Evolutionary conservation across 768 basidiomycete genomes (phyloP).

Genomic region (Trametes cingulata): DNA sequence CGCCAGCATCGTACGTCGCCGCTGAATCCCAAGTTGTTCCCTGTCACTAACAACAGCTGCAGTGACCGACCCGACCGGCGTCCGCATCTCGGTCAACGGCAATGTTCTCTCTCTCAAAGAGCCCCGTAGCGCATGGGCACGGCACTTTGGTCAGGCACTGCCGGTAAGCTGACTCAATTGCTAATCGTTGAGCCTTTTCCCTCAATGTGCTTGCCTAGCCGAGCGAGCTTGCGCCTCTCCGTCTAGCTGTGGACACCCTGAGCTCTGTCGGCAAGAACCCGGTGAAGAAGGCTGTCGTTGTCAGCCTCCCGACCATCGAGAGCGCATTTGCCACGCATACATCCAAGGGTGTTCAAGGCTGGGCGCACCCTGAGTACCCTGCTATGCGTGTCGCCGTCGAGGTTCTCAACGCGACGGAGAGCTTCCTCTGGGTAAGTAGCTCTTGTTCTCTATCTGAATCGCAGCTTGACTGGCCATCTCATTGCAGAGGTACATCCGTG

Average conservation of each 20-base stretch:
- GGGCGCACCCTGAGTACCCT: slow-evolving; percentile 79
- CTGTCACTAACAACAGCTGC: background rate
- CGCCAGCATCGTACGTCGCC: slow-evolving; percentile 59
- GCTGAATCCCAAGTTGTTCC: slow-evolving; percentile 1
- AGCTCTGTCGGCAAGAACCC: slow-evolving; percentile 76
- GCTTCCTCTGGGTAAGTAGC: slow-evolving; percentile 80
- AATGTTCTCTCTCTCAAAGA: slow-evolving; percentile 68
- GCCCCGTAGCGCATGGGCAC: slow-evolving; percentile 74
- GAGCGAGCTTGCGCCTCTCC: slow-evolving; percentile 63
- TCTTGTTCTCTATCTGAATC: background rate
- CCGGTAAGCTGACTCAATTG: slow-evolving; percentile 46
- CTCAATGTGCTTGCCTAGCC: slow-evolving; percentile 38
- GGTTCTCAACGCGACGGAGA: slow-evolving; percentile 90
- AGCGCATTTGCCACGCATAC: slow-evolving; percentile 83
- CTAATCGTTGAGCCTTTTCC: background rate
- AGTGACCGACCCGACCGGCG: slow-evolving; percentile 83
- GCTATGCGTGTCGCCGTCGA: slow-evolving; percentile 84
- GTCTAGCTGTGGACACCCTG: slow-evolving; percentile 65
- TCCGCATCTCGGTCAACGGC: slow-evolving; percentile 91
- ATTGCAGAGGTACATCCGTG: slow-evolving; percentile 79
- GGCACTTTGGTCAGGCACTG: slow-evolving; percentile 62
- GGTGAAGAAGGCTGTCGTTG: slow-evolving; percentile 73
- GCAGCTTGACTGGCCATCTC: background rate
- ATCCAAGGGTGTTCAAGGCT: slow-evolving; percentile 77
- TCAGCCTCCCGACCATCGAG: slow-evolving; percentile 92